Conservation (phyloP, 257 asterid species). For the Voacanga thouarsii region DNA sequence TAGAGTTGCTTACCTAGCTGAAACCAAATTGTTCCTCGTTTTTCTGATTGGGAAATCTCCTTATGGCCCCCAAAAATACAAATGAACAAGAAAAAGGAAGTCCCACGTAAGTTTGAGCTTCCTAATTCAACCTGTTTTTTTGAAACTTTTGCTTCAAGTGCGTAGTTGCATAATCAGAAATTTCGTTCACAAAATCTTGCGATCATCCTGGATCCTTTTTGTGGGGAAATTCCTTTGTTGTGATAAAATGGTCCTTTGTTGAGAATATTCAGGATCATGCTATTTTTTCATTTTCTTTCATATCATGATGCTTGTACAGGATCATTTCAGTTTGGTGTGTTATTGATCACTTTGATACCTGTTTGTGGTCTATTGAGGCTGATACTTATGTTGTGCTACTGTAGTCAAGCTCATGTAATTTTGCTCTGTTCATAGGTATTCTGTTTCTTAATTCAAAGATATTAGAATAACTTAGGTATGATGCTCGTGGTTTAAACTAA, state of each 20-base stretch:
- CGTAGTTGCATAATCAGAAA: not conserved
- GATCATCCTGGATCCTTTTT: not conserved
- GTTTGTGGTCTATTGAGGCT: not conserved
- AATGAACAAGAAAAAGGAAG: no score
- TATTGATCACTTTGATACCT: not conserved
- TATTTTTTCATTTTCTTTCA: not conserved
- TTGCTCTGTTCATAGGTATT: not conserved
- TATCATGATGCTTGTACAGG: not conserved
- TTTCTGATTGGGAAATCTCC: no score
- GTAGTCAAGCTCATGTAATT: not conserved
- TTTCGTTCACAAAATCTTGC: not conserved
- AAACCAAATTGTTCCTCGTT: not conserved
- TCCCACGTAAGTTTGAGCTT: not conserved
- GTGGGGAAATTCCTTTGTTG: not conserved
- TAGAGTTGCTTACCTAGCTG: not conserved
- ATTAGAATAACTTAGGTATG: not conserved
- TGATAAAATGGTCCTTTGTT: not conserved
- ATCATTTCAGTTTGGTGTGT: not conserved
- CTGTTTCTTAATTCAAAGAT: not conserved
- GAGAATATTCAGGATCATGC: not conserved
- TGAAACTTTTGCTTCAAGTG: not conserved
- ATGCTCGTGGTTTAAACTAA: not conserved
- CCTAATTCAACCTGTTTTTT: not conserved
- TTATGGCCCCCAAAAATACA: no score
- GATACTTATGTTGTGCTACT: not conserved